Evolutionary conservation across 805 yeast species (phyloP).

Genomic region (Yarrowia sp.): DNA sequence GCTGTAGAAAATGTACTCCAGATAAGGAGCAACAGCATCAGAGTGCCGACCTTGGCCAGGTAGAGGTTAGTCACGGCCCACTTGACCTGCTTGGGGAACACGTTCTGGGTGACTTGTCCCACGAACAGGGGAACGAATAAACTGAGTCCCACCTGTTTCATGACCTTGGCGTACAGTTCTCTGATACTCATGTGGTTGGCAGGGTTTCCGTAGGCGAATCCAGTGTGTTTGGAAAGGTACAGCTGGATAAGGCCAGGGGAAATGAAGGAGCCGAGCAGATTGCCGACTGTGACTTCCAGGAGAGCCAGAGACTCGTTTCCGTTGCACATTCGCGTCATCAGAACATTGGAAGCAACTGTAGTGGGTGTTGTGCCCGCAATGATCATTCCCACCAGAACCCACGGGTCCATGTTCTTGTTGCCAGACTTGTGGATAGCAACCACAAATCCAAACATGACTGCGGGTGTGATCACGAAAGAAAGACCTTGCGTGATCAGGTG

Average conservation of each 20-base stretch:
- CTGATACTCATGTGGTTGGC: slow-evolving; percentile 50
- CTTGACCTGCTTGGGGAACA: slow-evolving; percentile 62
- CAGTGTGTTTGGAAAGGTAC: slow-evolving; percentile 53
- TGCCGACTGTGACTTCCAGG: slow-evolving; percentile 84
- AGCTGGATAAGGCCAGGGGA: slow-evolving; percentile 83
- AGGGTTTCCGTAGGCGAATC: slow-evolving; percentile 77
- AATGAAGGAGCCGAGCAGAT: slow-evolving; percentile 78
- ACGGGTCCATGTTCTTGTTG: slow-evolving; percentile 58
- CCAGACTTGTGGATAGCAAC: slow-evolving; percentile 60
- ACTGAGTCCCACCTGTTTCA: slow-evolving; percentile 83
- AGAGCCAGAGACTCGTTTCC: slow-evolving; percentile 78
- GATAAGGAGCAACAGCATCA: slow-evolving; percentile 75
- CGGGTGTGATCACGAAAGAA: slow-evolving; percentile 68
- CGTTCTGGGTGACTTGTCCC: slow-evolving; percentile 76
- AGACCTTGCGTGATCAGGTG: slow-evolving; percentile 66
- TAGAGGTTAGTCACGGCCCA: slow-evolving; percentile 58
- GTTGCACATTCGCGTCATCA: slow-evolving; percentile 82
- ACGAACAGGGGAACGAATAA: slow-evolving; percentile 83
- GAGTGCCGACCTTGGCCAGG: slow-evolving; percentile 70
- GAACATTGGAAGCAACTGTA: slow-evolving; percentile 86
- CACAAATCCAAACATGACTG: slow-evolving; percentile 70
- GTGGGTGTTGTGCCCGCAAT: slow-evolving; percentile 89
- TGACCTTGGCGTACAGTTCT: slow-evolving; percentile 65
- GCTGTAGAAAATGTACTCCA: slow-evolving; percentile 84
- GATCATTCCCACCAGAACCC: slow-evolving; percentile 78